Evolutionary conservation across 352 stramenopile species (phyloP).

Genomic region (Phytopythium cucurbitacearum): DNA sequence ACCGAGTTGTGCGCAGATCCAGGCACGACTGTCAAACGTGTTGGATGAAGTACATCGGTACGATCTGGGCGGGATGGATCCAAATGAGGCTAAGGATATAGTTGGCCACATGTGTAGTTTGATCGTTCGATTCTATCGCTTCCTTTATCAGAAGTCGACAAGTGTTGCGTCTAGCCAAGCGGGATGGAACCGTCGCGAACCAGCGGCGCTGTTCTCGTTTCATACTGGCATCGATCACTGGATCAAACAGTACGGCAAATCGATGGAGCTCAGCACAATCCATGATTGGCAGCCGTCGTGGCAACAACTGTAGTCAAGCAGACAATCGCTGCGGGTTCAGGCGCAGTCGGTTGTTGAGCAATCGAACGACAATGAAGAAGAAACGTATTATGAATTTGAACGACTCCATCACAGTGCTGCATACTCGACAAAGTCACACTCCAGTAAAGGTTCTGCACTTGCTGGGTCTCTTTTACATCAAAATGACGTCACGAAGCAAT

Average conservation of each 20-base stretch:
- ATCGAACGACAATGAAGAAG: background rate
- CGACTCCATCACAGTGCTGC: too few relatives aligned
- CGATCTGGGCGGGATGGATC: background rate
- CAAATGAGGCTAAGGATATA: background rate
- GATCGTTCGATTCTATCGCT: background rate
- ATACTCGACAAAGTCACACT: too few relatives aligned
- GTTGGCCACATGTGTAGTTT: background rate
- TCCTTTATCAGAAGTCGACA: background rate
- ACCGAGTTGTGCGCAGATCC: background rate
- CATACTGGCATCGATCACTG: background rate
- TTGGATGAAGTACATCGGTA: background rate
- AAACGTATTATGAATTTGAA: too few relatives aligned
- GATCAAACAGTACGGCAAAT: background rate
- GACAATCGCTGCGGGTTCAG: background rate
- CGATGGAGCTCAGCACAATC: background rate
- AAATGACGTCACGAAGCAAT: too few relatives aligned
- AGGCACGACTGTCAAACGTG: background rate
- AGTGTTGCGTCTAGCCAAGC: background rate
- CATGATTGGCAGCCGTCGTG: background rate
- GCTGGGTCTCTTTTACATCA: too few relatives aligned
- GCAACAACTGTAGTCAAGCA: background rate
- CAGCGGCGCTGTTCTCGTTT: background rate
- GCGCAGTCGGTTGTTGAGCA: too few relatives aligned
- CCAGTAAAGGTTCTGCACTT: too few relatives aligned
- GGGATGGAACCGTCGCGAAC: background rate